These are phyloP conservation scores for Yarrowia deformans DNA, from an alignment of 805 yeast species.

Conservation along the genomic window DNA sequence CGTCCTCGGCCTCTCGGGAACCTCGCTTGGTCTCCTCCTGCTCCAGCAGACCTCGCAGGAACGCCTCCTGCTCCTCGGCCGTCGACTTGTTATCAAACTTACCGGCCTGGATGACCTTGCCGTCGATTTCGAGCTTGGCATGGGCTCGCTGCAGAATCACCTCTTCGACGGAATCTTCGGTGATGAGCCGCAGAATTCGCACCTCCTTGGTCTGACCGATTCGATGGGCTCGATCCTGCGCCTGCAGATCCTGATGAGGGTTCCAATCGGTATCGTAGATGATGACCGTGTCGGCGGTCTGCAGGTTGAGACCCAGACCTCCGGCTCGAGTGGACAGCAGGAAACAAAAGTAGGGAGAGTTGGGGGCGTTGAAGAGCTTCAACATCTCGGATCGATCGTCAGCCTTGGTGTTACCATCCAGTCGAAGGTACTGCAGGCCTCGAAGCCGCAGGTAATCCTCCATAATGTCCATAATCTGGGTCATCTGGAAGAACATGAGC, in stretches of 20 bases:
- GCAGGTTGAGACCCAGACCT: slow-evolving; percentile 93
- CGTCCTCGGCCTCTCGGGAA: slow-evolving; percentile 66
- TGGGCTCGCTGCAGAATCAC: slow-evolving; percentile 91
- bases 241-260: slow-evolving; percentile 98
- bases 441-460: slow-evolving; percentile 84
- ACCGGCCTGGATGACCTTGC: slow-evolving; percentile 98
- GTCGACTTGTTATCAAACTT: slow-evolving; percentile 97
- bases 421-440: slow-evolving; percentile 80
- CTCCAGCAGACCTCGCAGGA: slow-evolving; percentile 83
- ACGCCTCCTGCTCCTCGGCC: slow-evolving; percentile 95
- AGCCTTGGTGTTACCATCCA: slow-evolving; percentile 95
- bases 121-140: slow-evolving; percentile 92
- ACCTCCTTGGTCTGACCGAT: slow-evolving; percentile 98
- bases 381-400: slow-evolving; percentile 90
- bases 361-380: slow-evolving; percentile 79
- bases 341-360: slow-evolving; percentile 88
- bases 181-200: slow-evolving; percentile 85
- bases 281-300: slow-evolving; percentile 96
- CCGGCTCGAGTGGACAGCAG: slow-evolving; percentile 96
- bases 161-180: slow-evolving; percentile 93
- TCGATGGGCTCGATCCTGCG: slow-evolving; percentile 98
- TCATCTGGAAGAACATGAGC: slow-evolving; percentile 95
- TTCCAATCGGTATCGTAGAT: slow-evolving; percentile 99
- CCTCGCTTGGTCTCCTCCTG: slow-evolving; percentile 71
- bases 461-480: slow-evolving; percentile 98